A percentile compares a stretch with the other conserved stretches of the same genome.
These are phyloP conservation scores for Nannochloropsis gaditana DNA, from an alignment of 108 stramenopile species.

Conservation along the genomic window DNA sequence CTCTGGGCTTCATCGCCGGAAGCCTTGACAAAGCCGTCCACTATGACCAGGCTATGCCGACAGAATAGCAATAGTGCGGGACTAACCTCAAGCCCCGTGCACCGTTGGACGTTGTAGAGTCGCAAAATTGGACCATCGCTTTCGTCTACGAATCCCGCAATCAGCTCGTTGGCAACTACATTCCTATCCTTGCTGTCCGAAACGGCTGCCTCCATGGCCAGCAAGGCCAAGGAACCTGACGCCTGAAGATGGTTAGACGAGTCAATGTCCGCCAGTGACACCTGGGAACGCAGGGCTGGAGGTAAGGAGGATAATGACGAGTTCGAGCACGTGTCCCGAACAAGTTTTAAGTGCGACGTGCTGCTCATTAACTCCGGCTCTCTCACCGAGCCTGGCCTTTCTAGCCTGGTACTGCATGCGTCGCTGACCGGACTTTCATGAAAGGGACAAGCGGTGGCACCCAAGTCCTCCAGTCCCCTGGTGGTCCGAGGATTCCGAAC, in stretches of 20 bases:
- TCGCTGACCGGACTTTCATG: neutral
- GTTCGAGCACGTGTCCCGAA: neutral
- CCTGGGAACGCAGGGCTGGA: slow-evolving; percentile 3
- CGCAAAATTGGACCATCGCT: slow-evolving; percentile 27
- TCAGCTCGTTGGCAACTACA: slow-evolving; percentile 28
- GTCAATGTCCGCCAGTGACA: neutral
- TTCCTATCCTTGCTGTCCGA: neutral
- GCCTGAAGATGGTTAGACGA: neutral
- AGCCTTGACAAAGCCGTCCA: slow-evolving; percentile 27
- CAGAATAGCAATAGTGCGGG: slow-evolving; percentile 28
- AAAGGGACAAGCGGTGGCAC: neutral
- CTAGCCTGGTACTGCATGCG: too few relatives aligned
- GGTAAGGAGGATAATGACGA: neutral
- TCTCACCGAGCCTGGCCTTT: too few relatives aligned
- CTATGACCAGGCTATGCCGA: slow-evolving; percentile 28
- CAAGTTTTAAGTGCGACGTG: neutral
- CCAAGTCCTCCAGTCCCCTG: slow-evolving; percentile 18
- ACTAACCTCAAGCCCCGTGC: slow-evolving; percentile 29
- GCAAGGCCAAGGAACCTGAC: slow-evolving; percentile 15
- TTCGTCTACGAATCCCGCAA: slow-evolving; percentile 26
- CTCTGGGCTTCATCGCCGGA: neutral
- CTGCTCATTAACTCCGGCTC: neutral
- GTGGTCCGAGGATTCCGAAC: neutral
- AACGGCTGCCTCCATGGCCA: slow-evolving; percentile 22
- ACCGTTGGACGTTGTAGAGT: slow-evolving; percentile 32